A percentile compares a stretch with the other conserved stretches of the same genome.
Evolutionary conservation across 2,329 filamentous ascomycete genomes (phyloP).

Genomic region (Hypocrella siamensis): DNA sequence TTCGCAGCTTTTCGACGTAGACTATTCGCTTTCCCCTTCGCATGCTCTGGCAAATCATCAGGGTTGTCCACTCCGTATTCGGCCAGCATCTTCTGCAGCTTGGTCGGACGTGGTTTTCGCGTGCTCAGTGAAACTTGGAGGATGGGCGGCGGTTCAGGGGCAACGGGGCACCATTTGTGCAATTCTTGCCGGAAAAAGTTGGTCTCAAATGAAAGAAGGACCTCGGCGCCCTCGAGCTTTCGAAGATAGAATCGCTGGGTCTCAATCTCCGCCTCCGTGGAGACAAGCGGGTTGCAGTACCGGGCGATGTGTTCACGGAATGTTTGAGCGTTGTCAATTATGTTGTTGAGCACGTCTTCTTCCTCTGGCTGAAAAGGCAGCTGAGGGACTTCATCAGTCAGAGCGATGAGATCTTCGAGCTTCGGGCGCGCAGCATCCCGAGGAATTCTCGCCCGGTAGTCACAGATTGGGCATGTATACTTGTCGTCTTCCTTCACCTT

Average conservation of each 20-base stretch:
- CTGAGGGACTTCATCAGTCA: conserved; percentile 66
- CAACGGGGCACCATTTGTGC: conserved; percentile 87
- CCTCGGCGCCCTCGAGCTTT: conserved; percentile 94
- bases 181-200: conserved; percentile 94
- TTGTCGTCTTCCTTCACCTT: conserved; percentile 98
- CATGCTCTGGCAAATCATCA: conserved; percentile 73
- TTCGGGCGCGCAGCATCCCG: conserved; percentile 92
- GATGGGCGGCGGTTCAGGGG: conserved; percentile 70
- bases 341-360: conserved; percentile 69
- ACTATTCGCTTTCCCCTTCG: conserved; percentile 63
- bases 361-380: conserved; percentile 95
- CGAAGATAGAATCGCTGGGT: conserved; percentile 89
- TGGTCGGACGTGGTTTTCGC: conserved; percentile 87
- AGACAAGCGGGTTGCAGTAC: conserved; percentile 68
- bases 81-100: conserved; percentile 86
- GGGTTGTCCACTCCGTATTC: conserved; percentile 80
- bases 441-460: conserved; percentile 93
- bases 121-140: conserved; percentile 81
- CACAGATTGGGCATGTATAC: conserved; percentile 95
- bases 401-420: conserved; percentile 70
- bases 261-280: conserved; percentile 72
- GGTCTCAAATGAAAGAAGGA: conserved; percentile 82
- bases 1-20: conserved; percentile 56
- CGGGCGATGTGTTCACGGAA: conserved; percentile 72
- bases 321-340: conserved; percentile 68